Evolutionary conservation across 2,329 filamentous ascomycete species (phyloP), one percentile per base, ranked within the genome.

Genomic region (Cyclaneusma minus): DNA sequence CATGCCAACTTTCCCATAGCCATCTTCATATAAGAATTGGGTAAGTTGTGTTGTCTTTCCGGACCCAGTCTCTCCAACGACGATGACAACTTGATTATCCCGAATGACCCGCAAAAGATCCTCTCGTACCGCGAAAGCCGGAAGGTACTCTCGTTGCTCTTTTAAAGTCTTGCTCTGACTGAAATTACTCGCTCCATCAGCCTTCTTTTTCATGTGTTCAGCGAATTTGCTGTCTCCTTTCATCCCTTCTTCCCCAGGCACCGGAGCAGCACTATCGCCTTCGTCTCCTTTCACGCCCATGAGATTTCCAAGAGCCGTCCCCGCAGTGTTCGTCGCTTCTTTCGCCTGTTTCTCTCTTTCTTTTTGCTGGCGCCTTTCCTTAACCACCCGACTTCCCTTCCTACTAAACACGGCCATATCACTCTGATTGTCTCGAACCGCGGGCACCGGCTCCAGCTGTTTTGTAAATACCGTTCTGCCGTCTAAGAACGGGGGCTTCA

Each of bases 381-480:
- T 81, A 8, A 98, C 89, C 2, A 94, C 84, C 41, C 73, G 79
- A 47, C 87, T 95, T 1, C 89, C 89, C 49, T 94, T 94, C 22
- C 87, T 69, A 54, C 84, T 92, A 42, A 95, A 95, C 2, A 98
- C 85, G 1, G 89, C 89, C 89, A 98, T 93, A 45, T 98, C 89
- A 47, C 91, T 98, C 52, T 95, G 87, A 14, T 80, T 75, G 48
- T 98, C 89, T 27, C 79, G 69, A 9, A 98, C 81, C 1, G 89
- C 91, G 1, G 87, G 83, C 1, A 98, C 80, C 0, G 89, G 91
- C 32, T 98, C 89, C 13, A 95, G 51, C 50, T 98, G 91, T 51
- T 94, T 95, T 3, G 89, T 98, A 49, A 98, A 98, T 30, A 98
- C 79, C 12, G 78, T 95, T 41, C 84, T 74, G 13, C 89, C 89